phyloP scores from a whole-genome alignment of 768 basidiomycete genomes.

The Kwoniella europaea region DNA sequence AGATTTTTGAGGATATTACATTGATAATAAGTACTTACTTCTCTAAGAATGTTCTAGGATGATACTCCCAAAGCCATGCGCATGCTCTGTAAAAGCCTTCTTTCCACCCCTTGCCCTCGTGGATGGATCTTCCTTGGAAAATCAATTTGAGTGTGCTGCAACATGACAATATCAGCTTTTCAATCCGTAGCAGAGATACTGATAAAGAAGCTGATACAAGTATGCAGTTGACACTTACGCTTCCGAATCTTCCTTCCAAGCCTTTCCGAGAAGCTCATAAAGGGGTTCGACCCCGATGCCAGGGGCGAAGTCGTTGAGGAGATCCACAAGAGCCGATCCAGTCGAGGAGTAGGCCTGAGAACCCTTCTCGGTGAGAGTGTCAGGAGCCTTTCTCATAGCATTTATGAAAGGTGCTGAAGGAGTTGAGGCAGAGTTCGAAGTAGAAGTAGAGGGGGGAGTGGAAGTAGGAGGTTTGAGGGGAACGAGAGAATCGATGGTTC shows the following conservation, averaged over 20 bases:
- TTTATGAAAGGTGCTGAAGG: constrained; percentile 24
- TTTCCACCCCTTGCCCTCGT: constrained; percentile 67
- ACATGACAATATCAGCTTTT: background rate
- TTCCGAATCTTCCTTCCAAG: constrained; percentile 67
- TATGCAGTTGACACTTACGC: constrained; percentile 21
- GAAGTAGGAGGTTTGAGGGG: constrained; percentile 4
- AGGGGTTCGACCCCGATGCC: constrained; percentile 16
- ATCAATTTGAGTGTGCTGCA: constrained; percentile 68
- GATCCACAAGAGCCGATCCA: constrained; percentile 31
- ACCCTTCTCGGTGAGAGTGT: constrained; percentile 36
- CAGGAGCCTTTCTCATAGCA: constrained; percentile 19
- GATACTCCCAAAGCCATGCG: constrained; percentile 72
- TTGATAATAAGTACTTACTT: constrained; percentile 57
- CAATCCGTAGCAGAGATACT: too few species aligned
- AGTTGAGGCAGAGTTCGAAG: too few species aligned
- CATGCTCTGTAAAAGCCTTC: constrained; percentile 68
- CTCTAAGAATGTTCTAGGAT: constrained; percentile 71
- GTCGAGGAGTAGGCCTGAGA: constrained; percentile 20
- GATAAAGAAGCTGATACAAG: background rate
- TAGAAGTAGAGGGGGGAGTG: background rate
- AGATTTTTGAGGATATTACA: too few species aligned
- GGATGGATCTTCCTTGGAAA: constrained; percentile 72
- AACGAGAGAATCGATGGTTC: constrained; percentile 9
- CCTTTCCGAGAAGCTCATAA: constrained; percentile 59
- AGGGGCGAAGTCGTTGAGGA: constrained; percentile 32